phyloP scores from a whole-genome alignment of 2,329 filamentous ascomycete genomes.

The Ceratocystis colombiana region DNA sequence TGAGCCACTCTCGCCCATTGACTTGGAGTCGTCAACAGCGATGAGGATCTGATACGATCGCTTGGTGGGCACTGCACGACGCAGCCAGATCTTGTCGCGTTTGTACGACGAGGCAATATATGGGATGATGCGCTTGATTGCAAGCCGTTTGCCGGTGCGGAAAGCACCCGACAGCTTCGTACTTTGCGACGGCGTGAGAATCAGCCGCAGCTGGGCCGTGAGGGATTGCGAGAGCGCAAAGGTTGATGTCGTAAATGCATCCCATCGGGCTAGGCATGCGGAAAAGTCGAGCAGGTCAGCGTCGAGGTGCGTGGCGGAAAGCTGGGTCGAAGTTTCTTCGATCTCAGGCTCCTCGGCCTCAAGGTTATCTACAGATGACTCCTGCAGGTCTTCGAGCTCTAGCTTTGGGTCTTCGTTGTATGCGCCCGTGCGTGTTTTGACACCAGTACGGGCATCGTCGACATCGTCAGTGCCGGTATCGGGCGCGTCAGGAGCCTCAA shows the following conservation, averaged over 20 bases:
- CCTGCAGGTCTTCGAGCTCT: not conserved
- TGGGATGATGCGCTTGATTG: slow-evolving; percentile 98
- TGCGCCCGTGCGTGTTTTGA: slow-evolving; percentile 49
- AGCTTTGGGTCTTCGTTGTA: slow-evolving; percentile 44
- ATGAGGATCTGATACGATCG: slow-evolving; percentile 95
- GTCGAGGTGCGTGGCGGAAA: slow-evolving; percentile 63
- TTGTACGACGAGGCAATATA: slow-evolving; percentile 98
- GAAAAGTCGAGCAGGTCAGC: slow-evolving; percentile 41
- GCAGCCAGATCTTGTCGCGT: slow-evolving; percentile 99
- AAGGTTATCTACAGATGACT: slow-evolving; percentile 35
- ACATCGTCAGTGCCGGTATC: slow-evolving; percentile 6
- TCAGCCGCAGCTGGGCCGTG: slow-evolving; percentile 89
- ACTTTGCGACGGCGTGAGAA: slow-evolving; percentile 85
- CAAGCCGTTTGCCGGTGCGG: slow-evolving; percentile 93
- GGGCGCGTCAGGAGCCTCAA: not conserved
- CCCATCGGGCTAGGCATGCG: slow-evolving; percentile 66
- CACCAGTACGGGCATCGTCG: slow-evolving; percentile 46
- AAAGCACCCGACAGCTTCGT: slow-evolving; percentile 96
- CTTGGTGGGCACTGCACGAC: slow-evolving; percentile 80
- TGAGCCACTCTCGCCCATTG: slow-evolving; percentile 74
- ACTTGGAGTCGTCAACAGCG: slow-evolving; percentile 89
- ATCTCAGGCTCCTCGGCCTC: slow-evolving; percentile 41
- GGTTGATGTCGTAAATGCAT: slow-evolving; percentile 70
- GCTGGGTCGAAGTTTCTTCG: slow-evolving; percentile 49
- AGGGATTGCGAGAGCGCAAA: slow-evolving; percentile 78